Evolutionary conservation across 805 yeast species (phyloP), one percentile per base, ranked within the genome.

Genomic region (Candida loeiensis): DNA sequence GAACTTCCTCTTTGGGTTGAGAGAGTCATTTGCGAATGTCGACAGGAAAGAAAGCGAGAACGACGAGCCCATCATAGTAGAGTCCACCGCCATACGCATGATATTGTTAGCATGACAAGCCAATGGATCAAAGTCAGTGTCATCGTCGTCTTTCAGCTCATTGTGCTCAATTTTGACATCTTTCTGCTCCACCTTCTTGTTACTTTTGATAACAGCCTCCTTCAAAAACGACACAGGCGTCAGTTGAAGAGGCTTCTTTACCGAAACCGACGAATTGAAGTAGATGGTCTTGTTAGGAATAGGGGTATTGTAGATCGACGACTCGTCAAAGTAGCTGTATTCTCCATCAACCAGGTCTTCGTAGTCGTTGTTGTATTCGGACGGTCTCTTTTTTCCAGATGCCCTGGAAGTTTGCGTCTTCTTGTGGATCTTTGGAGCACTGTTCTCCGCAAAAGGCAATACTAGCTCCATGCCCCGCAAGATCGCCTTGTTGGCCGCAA

Each of bases 61-160:
- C 6, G 69, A 62, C 1, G 73, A 66, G 1, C 71, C 71, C 37
- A 68, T 54, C 69, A 69, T 63, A 2, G 74, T 69, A 19, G 74
- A 63, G 44, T 69, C 74, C 35, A 69, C 68, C 4, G 74, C 74
- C 74, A 69, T 69, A 16, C 70, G 54, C 61, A 69, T 55, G 40
- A 69, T 69, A 40, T 65, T 66, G 36, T 68, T 69, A 2, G 74
- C 74, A 45, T 69, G 74, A 39, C 73, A 69, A 4, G 74, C 74
- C 43, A 69, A 58, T 15, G 61, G 61, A 46, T 69, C 74, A 22
- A 54, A 53, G 34, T 56, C 61, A 2, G 63, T 51, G 13, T 48
- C 54, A 15, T 59, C 63, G 1, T 21, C 41, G 12, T n/a, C 34
- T 12, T 20, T 19, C n/a, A 6, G 9, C 13, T 7, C 6, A 2